These are phyloP conservation scores for Solanum hybrid DNA, from an alignment of 305 asterid genomes.

Conservation along the genomic window DNA sequence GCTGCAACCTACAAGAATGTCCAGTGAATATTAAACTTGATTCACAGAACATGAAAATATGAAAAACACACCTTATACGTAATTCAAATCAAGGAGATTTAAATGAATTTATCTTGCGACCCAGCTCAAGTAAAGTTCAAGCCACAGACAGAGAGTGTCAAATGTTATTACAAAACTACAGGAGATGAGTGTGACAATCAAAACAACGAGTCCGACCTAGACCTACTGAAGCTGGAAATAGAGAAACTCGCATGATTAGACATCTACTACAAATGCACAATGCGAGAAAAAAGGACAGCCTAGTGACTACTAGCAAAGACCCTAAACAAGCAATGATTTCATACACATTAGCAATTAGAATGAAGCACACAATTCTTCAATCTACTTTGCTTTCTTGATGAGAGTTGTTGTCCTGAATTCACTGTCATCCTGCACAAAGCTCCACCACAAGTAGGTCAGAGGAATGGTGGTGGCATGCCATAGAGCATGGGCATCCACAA, in stretches of 20 bases:
- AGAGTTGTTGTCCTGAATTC: too few species aligned
- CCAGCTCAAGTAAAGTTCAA: neutral
- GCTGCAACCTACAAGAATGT: neutral
- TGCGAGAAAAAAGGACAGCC: neutral
- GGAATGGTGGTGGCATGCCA: too few species aligned
- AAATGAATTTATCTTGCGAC: neutral
- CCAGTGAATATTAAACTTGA: neutral
- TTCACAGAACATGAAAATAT: neutral
- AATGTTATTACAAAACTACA: neutral
- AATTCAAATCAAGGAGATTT: neutral
- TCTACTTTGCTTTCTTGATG: too few species aligned
- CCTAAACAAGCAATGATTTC: too few species aligned
- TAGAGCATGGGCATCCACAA: too few species aligned
- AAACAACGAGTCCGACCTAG: neutral
- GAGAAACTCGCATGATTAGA: conserved; percentile 9
- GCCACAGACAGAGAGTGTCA: neutral
- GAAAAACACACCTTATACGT: neutral
- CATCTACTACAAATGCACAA: neutral
- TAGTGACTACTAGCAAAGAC: too few species aligned
- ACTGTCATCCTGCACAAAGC: too few species aligned
- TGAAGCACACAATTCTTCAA: too few species aligned
- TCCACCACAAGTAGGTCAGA: too few species aligned
- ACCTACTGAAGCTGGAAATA: neutral
- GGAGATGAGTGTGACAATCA: neutral
- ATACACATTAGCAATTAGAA: too few species aligned